These are phyloP conservation scores for Aspergillus sclerotialis DNA, from an alignment of 2,329 filamentous ascomycete species.

Conservation along the genomic window DNA sequence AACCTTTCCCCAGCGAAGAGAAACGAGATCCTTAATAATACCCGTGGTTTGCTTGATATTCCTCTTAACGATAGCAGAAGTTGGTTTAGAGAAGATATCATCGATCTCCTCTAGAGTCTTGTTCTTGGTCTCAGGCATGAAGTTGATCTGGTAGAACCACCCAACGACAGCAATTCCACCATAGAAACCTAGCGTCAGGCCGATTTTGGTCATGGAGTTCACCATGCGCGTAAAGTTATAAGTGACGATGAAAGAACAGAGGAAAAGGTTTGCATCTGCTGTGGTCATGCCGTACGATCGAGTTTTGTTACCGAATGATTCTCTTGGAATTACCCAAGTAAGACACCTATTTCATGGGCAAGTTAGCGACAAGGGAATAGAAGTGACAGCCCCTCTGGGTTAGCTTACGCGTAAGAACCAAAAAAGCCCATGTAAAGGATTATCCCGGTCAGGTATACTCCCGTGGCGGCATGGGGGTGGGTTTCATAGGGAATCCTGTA, in stretches of 20 bases:
- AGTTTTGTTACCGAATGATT: conserved; percentile 1
- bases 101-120: conserved; percentile 19
- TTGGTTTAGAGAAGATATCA: conserved; percentile 4
- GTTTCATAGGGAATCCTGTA: conserved; percentile 50
- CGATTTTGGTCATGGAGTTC: conserved; percentile 52
- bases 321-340: conserved; percentile 13
- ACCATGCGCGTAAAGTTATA: conserved; percentile 67
- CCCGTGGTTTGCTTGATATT: no score
- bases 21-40: no score
- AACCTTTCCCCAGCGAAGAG: no score
- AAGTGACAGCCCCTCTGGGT: no score
- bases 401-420: conserved; percentile 55
- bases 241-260: conserved; percentile 60
- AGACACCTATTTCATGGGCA: no score
- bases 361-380: no score
- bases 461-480: conserved; percentile 46
- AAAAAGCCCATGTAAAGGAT: conserved; percentile 47
- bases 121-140: conserved; percentile 65
- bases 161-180: conserved; percentile 61
- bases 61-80: neutral
- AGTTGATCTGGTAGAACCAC: conserved; percentile 61
- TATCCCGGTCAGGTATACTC: conserved; percentile 56
- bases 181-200: conserved; percentile 60
- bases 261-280: conserved; percentile 56
- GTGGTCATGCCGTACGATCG: conserved; percentile 63